phyloP scores from a whole-genome alignment of 2,329 filamentous ascomycete species.

The Aspergillus fijiensis region DNA sequence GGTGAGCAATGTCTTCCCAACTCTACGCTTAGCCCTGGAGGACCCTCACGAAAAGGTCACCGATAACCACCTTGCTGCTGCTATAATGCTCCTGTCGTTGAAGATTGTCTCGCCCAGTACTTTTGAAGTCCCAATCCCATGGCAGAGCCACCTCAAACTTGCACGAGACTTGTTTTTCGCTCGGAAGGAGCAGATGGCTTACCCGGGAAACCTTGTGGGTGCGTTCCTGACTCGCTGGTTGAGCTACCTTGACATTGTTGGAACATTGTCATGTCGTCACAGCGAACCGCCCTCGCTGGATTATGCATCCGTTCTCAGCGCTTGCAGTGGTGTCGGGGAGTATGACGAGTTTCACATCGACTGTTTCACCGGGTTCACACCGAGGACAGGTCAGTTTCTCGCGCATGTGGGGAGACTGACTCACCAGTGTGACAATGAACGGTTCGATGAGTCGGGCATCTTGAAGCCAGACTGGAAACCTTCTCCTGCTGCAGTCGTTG shows the following conservation, averaged over 20 bases:
- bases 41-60: slow-evolving; percentile 64
- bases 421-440: slow-evolving; percentile 64
- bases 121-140: slow-evolving; percentile 76
- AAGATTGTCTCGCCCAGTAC: slow-evolving; percentile 81
- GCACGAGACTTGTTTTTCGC: slow-evolving; percentile 73
- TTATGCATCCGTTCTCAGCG: slow-evolving; percentile 46
- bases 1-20: slow-evolving; percentile 69
- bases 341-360: slow-evolving; percentile 70
- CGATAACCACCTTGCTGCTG: slow-evolving; percentile 72
- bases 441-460: slow-evolving; percentile 57
- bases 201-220: slow-evolving; percentile 57
- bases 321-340: slow-evolving; percentile 54
- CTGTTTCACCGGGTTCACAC: slow-evolving; percentile 78
- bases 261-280: slow-evolving; percentile 64
- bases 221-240: slow-evolving; percentile 81
- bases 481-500: slow-evolving; percentile 51
- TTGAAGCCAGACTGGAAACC: slow-evolving; percentile 60
- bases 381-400: slow-evolving; percentile 67
- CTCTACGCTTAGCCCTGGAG: slow-evolving; percentile 65
- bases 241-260: slow-evolving; percentile 77
- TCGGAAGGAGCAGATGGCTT: slow-evolving; percentile 59
- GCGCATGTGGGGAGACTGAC: slow-evolving; percentile 71
- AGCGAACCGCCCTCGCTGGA: slow-evolving; percentile 54
- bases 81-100: slow-evolving; percentile 80
- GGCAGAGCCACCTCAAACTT: slow-evolving; percentile 75